phyloP scores from a whole-genome alignment of 1,284 basidiomycete species.

The Cutaneotrichosporon arboriforme region DNA sequence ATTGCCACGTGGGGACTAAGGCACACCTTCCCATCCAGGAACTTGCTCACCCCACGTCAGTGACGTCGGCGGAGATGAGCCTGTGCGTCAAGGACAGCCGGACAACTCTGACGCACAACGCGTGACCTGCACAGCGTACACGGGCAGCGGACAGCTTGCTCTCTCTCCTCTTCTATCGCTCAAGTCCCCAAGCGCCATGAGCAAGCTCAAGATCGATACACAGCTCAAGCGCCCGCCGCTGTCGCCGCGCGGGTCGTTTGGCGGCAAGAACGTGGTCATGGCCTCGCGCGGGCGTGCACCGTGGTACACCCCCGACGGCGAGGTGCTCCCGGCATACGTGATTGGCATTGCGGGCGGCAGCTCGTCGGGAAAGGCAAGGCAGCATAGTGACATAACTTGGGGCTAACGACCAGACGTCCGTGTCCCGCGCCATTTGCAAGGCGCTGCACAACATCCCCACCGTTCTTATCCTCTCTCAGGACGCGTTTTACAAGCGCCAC shows the following conservation, averaged over 20 bases:
- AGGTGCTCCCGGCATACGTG: slow-evolving; percentile 64
- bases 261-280: slow-evolving; percentile 68
- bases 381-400: neutral
- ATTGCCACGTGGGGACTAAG: too few species aligned
- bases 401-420: slow-evolving; percentile 63
- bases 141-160: too few species aligned
- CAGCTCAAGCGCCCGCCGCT: neutral
- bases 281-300: slow-evolving; percentile 64
- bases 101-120: too few species aligned
- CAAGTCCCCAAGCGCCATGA: too few species aligned
- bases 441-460: slow-evolving; percentile 77
- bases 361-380: slow-evolving; percentile 80
- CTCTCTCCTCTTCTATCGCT: too few species aligned
- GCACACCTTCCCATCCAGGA: too few species aligned
- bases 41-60: too few species aligned
- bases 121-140: too few species aligned
- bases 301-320: slow-evolving; percentile 68
- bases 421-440: slow-evolving; percentile 79
- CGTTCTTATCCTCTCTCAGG: slow-evolving; percentile 76
- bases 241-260: neutral
- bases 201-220: too few species aligned
- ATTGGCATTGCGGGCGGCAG: slow-evolving; percentile 91
- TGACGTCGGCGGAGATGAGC: too few species aligned
- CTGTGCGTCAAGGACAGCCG: too few species aligned
- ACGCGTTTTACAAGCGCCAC: slow-evolving; percentile 87